phyloP scores from a whole-genome alignment of 1,284 basidiomycete species.

The Leccinum fuscescens region DNA sequence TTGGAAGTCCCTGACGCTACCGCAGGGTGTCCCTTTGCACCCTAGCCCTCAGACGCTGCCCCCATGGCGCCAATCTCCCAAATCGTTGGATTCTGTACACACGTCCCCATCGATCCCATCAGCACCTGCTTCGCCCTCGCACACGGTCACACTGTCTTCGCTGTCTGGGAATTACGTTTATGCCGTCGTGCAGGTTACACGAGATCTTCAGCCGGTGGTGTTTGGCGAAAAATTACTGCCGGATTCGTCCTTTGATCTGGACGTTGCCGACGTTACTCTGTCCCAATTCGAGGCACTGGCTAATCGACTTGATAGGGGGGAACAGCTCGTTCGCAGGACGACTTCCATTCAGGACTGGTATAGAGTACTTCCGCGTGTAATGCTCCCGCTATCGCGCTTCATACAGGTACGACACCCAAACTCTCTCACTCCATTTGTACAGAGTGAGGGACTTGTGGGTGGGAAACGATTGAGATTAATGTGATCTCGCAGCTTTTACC shows the following conservation, averaged over 20 bases:
- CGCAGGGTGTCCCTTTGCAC: constrained; percentile 41
- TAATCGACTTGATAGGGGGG: constrained; percentile 44
- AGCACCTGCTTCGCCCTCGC: constrained; percentile 34
- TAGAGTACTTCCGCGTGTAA: constrained; percentile 47
- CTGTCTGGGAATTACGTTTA: constrained; percentile 87
- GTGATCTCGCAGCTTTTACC: constrained; percentile 61
- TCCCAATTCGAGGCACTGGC: constrained; percentile 78
- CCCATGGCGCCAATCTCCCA: constrained; percentile 36
- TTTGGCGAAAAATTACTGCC: constrained; percentile 76
- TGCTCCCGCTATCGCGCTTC: constrained; percentile 72
- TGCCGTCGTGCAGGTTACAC: constrained; percentile 87
- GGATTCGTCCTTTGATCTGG: constrained; percentile 70
- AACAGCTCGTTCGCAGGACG: constrained; percentile 28
- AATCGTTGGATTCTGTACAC: constrained; percentile 49
- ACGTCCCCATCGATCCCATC: constrained; percentile 65
- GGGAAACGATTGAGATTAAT: neutral
- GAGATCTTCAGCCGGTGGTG: constrained; percentile 84
- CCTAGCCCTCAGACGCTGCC: constrained; percentile 26
- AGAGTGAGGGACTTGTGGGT: constrained; percentile 12
- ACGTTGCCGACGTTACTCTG: constrained; percentile 81
- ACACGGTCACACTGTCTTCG: constrained; percentile 79
- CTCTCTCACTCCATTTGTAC: constrained; percentile 1
- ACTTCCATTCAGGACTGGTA: constrained; percentile 57
- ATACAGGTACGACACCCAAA: constrained; percentile 53
- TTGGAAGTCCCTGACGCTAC: constrained; percentile 86